Base-by-base conservation (phyloP, 2,329 filamentous ascomycete species). In the Fusarium pseudoanthophilum region DNA sequence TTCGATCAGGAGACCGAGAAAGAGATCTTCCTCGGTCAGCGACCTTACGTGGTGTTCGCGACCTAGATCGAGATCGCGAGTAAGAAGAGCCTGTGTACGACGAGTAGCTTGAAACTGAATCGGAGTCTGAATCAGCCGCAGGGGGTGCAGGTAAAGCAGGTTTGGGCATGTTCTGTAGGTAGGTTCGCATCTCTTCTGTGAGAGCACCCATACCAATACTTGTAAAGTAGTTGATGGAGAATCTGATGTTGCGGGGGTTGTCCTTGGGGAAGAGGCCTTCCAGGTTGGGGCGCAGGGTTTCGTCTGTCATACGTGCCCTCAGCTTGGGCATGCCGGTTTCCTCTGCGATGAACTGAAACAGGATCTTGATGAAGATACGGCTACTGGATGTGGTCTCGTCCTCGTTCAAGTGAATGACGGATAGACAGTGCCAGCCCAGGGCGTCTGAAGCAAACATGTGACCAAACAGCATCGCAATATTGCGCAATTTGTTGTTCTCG, bases 201-300 rank as follows among this genome's bases (percentile, higher is more conserved):
- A 99, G 88, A 30, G 90, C 91, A 80, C 96, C 96, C 93, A 99
- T 97, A 66, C 95, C 95, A 78, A 99, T 97, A 78, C 95, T 96
- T 15, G 96, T 99, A 82, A 99, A 98, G 87, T 98, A 99, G 84
- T 99, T 99, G 91, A 99, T 97, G 57, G 95, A 94, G 86, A 99
- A 99, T 60, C 95, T 91, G 43, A 95, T 95, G 83, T 98, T 96
- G 79, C 93, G 92, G 30, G 95, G 90, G 78, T 95, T 94, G 81
- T 98, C 95, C 69, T 87, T 92, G 1, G 96, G 96, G 87, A 99
- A 98, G 48, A 99, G 85, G 36, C 95, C 95, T 43, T 92, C 90
- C 67, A 98, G 90, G 80, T 90, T 93, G 56, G 94, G 90, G 69
- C 92, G 91, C 43, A 98, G 86, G 56, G 90, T 88, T 48, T 96